Base-by-base conservation (phyloP, 2,329 filamentous ascomycete genomes). In the Fusarium sp. region DNA sequence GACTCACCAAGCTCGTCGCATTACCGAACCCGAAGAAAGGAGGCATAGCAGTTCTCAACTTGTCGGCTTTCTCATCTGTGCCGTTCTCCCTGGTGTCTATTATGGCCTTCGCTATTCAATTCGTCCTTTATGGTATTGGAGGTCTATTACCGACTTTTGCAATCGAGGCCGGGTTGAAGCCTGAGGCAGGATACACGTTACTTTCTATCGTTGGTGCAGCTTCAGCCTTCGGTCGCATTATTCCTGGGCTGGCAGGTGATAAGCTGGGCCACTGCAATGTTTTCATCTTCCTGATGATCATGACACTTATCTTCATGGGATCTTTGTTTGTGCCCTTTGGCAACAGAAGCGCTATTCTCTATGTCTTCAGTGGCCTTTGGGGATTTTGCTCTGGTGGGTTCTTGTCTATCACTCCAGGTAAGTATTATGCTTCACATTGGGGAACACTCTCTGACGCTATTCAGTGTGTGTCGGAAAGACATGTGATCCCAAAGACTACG, bases 401-500 rank as follows among this genome's bases (percentile, higher is more conserved):
- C 23, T 7, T 63, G 0, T 63, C 60, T 0, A 63, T 63, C 0
- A 63, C 58, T 2, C 60, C 60, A 31, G 60, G 58, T 63, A 28
- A 28, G 11, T 6, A 28, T 12, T 23, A 23, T 23, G n/a, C n/a
- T n/a, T n/a, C n/a, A n/a, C n/a, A n/a, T n/a, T n/a, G n/a, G n/a
- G n/a, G n/a, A n/a, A n/a, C n/a, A n/a, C n/a, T n/a, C n/a, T n/a
- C n/a, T n/a, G n/a, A n/a, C n/a, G n/a, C n/a, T 23, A 23, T 23
- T 2, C 3, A 62, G 59, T 62, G 1, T 63, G 60, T 21, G 42
- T 63, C 1, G 60, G 60, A 6, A 63, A 63, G 13, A 63, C 60
- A 7, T 63, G 60, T 1, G 58, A 63, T 13, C 34, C 58, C 13
- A 63, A 62, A 12, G 58, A 63, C 14, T 63, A 63, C 7, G 60